Conservation (phyloP, 2,329 filamentous ascomycete species). For the Aspergillus amoenus region DNA sequence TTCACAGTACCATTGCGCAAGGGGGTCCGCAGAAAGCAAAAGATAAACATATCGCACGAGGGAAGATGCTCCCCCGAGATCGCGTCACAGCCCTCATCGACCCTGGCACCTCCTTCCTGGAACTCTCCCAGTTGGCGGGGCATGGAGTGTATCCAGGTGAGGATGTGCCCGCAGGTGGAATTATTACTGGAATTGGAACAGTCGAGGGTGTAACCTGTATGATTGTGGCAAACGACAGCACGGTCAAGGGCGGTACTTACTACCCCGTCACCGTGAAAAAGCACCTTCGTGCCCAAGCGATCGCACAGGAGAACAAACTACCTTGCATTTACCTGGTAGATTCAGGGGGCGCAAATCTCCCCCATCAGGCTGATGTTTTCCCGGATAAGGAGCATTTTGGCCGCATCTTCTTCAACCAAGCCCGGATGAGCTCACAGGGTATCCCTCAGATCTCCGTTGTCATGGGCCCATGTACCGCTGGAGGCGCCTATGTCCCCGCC, state of each 20-base stretch:
- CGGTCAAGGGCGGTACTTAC: constrained; percentile 95
- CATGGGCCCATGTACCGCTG: constrained; percentile 96
- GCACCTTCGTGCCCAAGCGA: constrained; percentile 85
- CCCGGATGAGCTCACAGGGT: constrained; percentile 81
- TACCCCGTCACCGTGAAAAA: constrained; percentile 98
- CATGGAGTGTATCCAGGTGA: constrained; percentile 82
- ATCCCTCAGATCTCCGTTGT: constrained; percentile 94
- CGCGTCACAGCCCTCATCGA: constrained; percentile 85
- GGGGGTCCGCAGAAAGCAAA: constrained; percentile 80
- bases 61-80: constrained; percentile 93
- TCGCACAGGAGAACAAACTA: constrained; percentile 80
- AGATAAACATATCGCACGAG: constrained; percentile 80
- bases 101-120: constrained; percentile 83
- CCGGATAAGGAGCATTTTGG: constrained; percentile 94
- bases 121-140: constrained; percentile 89
- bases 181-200: constrained; percentile 87
- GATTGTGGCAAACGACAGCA: constrained; percentile 93
- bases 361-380: constrained; percentile 93
- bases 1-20: constrained; percentile 70
- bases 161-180: constrained; percentile 83
- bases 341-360: constrained; percentile 91
- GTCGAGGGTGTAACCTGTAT: constrained; percentile 90
- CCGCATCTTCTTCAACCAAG: constrained; percentile 97
- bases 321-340: constrained; percentile 95
- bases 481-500: constrained; percentile 91